Evolutionary conservation across 169 alveolate species (phyloP).

Genomic region (Plasmodium knowlesi): DNA sequence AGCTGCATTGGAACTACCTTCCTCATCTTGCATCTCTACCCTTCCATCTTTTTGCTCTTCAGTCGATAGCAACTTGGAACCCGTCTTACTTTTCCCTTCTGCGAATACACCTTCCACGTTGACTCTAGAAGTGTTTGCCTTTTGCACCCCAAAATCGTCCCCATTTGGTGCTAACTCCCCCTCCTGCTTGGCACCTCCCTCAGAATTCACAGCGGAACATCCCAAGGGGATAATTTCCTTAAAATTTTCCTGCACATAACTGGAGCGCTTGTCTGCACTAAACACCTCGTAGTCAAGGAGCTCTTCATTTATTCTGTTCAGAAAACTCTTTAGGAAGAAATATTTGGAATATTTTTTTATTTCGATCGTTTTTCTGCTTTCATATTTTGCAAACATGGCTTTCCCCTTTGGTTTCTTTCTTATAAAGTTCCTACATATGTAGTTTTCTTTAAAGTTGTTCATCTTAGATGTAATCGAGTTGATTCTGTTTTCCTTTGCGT

Average conservation of each 20-base stretch:
- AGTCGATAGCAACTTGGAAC: background rate
- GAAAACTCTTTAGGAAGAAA: slow-evolving; percentile 48
- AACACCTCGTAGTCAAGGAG: slow-evolving; percentile 35
- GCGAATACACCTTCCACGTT: background rate
- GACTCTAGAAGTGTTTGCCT: background rate
- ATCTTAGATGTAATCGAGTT: slow-evolving; percentile 12
- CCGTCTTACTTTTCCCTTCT: background rate
- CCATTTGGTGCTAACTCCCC: background rate
- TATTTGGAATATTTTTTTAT: slow-evolving; percentile 54
- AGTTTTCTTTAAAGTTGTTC: slow-evolving; percentile 16
- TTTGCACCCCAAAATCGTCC: background rate
- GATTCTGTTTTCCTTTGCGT: slow-evolving; percentile 39
- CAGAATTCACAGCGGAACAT: background rate
- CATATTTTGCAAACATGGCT: background rate
- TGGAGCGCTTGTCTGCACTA: background rate
- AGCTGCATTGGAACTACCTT: background rate
- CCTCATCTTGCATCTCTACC: background rate
- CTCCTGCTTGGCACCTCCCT: background rate
- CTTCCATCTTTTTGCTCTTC: background rate
- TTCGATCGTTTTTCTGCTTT: slow-evolving; percentile 41
- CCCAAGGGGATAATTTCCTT: background rate
- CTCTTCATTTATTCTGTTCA: slow-evolving; percentile 46
- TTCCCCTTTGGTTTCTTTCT: background rate
- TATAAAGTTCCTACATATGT: slow-evolving; percentile 31
- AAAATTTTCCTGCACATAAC: slow-evolving; percentile 13